Evolutionary conservation across 495 filamentous ascomycete genomes (phyloP).

Genomic region (Xylaria flabelliformis): DNA sequence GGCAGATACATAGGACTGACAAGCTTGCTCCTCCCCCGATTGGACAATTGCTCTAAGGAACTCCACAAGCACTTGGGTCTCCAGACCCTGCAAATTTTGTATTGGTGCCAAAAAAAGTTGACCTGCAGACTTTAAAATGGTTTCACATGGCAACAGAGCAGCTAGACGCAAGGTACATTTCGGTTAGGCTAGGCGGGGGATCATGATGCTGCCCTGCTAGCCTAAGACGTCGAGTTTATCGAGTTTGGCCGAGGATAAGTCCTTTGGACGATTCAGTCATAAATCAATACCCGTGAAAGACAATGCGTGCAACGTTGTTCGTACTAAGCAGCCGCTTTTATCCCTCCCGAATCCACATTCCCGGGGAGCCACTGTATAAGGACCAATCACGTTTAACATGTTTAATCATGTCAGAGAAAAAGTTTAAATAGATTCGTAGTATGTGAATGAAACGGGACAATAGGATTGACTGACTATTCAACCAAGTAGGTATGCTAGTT

Average conservation of each 20-base stretch:
- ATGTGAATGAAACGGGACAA: not conserved
- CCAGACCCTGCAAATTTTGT: constrained; percentile 27
- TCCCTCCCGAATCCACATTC: constrained; percentile 16
- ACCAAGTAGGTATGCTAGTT: too few relatives aligned
- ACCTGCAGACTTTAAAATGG: constrained; percentile 10
- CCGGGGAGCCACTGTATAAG: not conserved
- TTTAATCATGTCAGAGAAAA: constrained; percentile 1
- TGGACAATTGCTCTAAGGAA: not conserved
- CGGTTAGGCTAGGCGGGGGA: constrained; percentile 8
- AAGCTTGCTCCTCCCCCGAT: constrained; percentile 22
- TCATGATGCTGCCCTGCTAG: not conserved
- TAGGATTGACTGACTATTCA: not conserved
- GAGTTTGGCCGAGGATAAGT: too few relatives aligned
- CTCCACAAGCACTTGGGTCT: constrained; percentile 18
- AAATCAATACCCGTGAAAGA: too few relatives aligned
- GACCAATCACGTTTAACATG: constrained; percentile 4
- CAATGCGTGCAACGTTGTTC: constrained; percentile 1
- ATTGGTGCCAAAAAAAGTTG: constrained; percentile 5
- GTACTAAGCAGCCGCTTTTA: constrained; percentile 17
- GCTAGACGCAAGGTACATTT: constrained; percentile 15
- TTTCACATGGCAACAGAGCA: constrained; percentile 25
- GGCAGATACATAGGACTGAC: constrained; percentile 9
- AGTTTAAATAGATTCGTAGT: not conserved
- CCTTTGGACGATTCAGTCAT: too few relatives aligned
- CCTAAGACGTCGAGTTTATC: too few relatives aligned